phyloP scores from a whole-genome alignment of 2,329 filamentous ascomycete species.

The Colletotrichum tropicicola region DNA sequence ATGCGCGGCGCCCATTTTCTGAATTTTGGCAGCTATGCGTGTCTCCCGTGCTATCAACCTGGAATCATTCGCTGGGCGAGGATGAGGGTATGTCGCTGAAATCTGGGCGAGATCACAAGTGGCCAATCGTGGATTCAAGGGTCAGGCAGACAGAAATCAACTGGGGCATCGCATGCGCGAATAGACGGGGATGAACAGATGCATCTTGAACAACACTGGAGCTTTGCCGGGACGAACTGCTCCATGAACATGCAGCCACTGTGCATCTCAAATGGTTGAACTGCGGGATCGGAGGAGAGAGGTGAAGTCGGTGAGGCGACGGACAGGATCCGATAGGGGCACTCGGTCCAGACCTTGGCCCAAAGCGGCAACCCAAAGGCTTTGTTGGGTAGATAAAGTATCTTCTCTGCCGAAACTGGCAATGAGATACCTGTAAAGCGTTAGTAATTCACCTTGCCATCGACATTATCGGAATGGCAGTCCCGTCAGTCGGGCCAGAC shows the following conservation, averaged over 20 bases:
- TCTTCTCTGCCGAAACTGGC: background rate
- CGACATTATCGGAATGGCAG: background rate
- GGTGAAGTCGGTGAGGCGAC: conserved; percentile 20
- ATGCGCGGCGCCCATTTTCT: no score
- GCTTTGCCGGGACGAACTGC: background rate
- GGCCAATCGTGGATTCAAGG: no score
- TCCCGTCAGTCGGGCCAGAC: background rate
- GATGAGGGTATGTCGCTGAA: no score
- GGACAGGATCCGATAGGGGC: conserved; percentile 8
- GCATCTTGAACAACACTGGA: no score
- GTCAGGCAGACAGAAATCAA: no score
- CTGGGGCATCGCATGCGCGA: no score
- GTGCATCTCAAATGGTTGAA: background rate
- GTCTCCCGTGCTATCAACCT: no score
- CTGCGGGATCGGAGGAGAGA: conserved; percentile 14
- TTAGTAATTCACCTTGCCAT: background rate
- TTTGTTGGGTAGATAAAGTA: no score
- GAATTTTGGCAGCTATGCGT: no score
- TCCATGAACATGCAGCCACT: background rate
- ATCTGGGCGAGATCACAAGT: no score
- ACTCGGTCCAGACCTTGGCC: conserved; percentile 2
- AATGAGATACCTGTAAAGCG: background rate
- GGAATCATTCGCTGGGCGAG: no score
- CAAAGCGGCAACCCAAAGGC: conserved; percentile 4
- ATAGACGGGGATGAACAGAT: no score